These are phyloP conservation scores for Acanthamoeba sp. DNA, from an alignment of 208 protist genomes.

Conservation along the genomic window DNA sequence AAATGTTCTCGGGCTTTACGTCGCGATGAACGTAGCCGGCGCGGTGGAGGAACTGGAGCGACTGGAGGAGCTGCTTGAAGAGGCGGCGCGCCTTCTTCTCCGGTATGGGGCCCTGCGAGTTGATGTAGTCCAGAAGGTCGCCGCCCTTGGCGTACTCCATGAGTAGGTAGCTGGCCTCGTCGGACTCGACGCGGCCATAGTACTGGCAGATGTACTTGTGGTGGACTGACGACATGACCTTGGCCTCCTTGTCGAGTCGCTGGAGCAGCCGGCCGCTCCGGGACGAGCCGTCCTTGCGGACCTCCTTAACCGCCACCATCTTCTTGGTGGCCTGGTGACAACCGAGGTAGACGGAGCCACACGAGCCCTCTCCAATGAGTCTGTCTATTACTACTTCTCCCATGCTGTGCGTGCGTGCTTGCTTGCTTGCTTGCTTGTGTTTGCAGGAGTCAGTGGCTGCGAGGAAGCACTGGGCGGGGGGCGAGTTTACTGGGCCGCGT, in stretches of 20 bases:
- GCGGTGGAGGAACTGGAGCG: conserved; percentile 24
- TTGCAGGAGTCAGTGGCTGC: too few relatives aligned
- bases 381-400: conserved; percentile 23
- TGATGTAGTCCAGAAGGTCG: conserved; percentile 70
- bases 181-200: conserved; percentile 38
- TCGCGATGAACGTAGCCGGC: conserved; percentile 37
- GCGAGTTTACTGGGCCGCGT: too few relatives aligned
- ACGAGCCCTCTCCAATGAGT: conserved; percentile 38
- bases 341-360: conserved; percentile 56
- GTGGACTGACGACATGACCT: background rate
- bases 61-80: conserved; percentile 43
- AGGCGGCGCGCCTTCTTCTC: conserved; percentile 44
- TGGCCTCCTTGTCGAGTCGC: conserved; percentile 48
- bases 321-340: background rate
- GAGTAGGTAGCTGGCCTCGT: conserved; percentile 31
- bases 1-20: conserved; percentile 64
- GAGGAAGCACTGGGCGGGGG: too few relatives aligned
- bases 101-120: background rate
- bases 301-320: conserved; percentile 18
- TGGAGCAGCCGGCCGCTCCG: background rate
- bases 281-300: conserved; percentile 48
- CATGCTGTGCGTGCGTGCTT: conserved; percentile 5
- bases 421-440: background rate
- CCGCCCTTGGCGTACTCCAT: conserved; percentile 60
- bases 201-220: conserved; percentile 56